Conservation (phyloP, 495 filamentous ascomycete species). For the Aspergillus avenaceus region DNA sequence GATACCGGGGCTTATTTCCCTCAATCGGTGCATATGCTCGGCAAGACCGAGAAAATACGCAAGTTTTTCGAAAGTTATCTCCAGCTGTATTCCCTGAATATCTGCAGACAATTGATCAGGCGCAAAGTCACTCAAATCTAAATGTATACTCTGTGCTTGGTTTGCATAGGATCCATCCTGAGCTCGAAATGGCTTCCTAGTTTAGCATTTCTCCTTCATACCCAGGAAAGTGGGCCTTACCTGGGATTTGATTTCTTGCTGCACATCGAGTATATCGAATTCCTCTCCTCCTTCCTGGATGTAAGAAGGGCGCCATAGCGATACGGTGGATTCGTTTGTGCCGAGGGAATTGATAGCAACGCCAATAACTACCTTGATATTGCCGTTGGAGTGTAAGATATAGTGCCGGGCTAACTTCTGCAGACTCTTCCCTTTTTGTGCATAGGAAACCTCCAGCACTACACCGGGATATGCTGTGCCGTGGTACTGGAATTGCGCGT, state of each 20-base stretch:
- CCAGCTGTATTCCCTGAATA: not conserved
- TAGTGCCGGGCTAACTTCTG: not conserved
- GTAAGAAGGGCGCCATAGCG: not conserved
- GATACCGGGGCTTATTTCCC: not conserved
- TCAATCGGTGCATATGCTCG: not conserved
- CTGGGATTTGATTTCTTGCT: not conserved
- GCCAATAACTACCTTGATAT: not conserved
- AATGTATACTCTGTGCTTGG: not conserved
- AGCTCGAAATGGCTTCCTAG: not conserved
- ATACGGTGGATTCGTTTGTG: not conserved
- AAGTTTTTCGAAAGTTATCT: not conserved
- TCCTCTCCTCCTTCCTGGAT: not conserved
- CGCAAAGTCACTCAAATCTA: not conserved
- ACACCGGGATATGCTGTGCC: not conserved
- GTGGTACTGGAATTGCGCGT: not conserved
- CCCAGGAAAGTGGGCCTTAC: too few relatives aligned
- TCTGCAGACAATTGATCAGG: not conserved
- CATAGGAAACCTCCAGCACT: not conserved
- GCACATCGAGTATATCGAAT: not conserved
- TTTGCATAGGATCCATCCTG: not conserved
- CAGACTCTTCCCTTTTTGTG: not conserved
- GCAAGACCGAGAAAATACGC: not conserved
- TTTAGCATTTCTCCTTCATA: not conserved
- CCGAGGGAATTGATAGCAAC: not conserved
- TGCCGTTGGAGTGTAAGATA: not conserved